Percentiles rank a stretch among this genome's conserved stretches.
These are phyloP conservation scores for Myriosclerotinia curreyana DNA, from an alignment of 2,329 filamentous ascomycete genomes.

Conservation along the genomic window DNA sequence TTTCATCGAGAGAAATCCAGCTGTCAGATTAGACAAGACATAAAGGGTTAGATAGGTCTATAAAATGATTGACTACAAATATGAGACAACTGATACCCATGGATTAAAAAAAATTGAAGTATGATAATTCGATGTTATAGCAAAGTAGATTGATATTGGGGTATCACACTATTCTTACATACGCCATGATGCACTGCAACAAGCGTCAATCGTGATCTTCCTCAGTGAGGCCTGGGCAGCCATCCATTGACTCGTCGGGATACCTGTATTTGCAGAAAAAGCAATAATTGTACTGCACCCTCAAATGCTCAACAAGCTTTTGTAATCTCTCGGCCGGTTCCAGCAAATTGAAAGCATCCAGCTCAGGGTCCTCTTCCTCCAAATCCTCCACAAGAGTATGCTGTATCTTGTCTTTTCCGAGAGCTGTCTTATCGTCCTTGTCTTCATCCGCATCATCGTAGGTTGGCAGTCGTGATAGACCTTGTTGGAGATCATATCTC, in stretches of 20 bases:
- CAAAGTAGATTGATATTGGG: constrained; percentile 23
- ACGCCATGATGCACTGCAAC: not conserved
- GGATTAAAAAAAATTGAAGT: not conserved
- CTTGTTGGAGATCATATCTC: constrained; percentile 64
- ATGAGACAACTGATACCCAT: constrained; percentile 12
- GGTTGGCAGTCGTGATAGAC: constrained; percentile 58
- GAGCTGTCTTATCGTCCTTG: constrained; percentile 65
- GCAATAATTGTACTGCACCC: constrained; percentile 75
- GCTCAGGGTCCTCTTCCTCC: constrained; percentile 75
- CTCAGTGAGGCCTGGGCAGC: constrained; percentile 82
- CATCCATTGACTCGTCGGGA: constrained; percentile 70
- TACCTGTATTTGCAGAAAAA: constrained; percentile 95
- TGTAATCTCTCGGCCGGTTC: constrained; percentile 63
- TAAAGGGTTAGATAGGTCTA: constrained; percentile 25
- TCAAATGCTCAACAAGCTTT: constrained; percentile 65
- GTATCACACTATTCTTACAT: constrained; percentile 32
- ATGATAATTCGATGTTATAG: constrained; percentile 1
- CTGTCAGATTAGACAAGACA: constrained; percentile 64
- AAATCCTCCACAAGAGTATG: constrained; percentile 64
- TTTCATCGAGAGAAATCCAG: constrained; percentile 89
- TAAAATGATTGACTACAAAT: constrained; percentile 12
- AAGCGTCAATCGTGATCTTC: constrained; percentile 68
- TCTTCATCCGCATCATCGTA: constrained; percentile 70
- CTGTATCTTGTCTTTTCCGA: constrained; percentile 55
- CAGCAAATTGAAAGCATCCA: constrained; percentile 74